phyloP scores from a whole-genome alignment of 2,329 filamentous ascomycete genomes.

The Neurospora crassa region DNA sequence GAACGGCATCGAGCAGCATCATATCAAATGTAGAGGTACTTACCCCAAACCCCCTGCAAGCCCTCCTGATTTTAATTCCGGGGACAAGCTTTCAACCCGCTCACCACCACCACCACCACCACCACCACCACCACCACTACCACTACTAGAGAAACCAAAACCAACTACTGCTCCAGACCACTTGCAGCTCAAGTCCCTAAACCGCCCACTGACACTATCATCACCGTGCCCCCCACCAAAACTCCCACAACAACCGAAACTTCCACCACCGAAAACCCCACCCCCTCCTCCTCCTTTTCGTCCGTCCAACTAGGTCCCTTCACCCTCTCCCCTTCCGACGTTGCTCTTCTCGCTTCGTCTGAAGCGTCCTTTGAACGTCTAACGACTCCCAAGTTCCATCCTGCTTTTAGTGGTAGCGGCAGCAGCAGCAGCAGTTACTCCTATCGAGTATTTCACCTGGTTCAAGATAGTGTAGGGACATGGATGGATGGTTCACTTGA shows the following conservation, averaged over 20 bases:
- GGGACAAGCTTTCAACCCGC: too few species aligned
- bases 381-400: neutral
- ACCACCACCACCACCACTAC: too few species aligned
- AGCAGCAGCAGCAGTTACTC: too few species aligned
- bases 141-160: neutral
- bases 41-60: too few species aligned
- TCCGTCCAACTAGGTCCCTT: neutral
- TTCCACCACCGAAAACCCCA: neutral
- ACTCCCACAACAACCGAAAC: neutral
- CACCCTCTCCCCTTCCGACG: neutral
- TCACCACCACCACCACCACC: neutral
- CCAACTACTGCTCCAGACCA: too few species aligned
- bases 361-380: neutral
- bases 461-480: neutral
- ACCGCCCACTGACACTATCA: neutral
- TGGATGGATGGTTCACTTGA: neutral
- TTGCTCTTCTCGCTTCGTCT: neutral
- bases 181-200: too few species aligned
- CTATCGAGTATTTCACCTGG: rapidly evolving
- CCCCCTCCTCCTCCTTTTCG: neutral
- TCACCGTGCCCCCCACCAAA: neutral
- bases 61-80: too few species aligned
- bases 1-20: neutral
- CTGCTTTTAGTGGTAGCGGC: too few species aligned
- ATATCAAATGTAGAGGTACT: too few species aligned